Evolutionary conservation across 495 filamentous ascomycete species (phyloP).

Genomic region (Penicillium bovifimosum): DNA sequence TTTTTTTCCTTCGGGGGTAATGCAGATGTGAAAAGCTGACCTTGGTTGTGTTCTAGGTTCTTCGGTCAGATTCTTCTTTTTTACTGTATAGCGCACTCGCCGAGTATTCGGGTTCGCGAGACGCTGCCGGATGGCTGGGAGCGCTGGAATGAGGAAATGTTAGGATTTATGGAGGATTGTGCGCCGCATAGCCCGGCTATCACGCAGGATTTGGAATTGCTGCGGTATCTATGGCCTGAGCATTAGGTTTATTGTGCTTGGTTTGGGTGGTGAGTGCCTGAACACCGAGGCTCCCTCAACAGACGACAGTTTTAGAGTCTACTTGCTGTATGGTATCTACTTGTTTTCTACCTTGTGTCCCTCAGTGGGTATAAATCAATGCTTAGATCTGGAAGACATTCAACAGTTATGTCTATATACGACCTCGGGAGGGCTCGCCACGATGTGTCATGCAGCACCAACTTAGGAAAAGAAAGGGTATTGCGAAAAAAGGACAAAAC

Average conservation of each 20-base stretch:
- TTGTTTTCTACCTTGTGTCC: background rate
- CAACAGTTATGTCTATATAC: background rate
- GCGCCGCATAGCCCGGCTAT: conserved; percentile 39
- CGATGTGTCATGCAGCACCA: conserved; percentile 2
- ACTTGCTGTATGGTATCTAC: background rate
- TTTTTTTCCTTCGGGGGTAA: background rate
- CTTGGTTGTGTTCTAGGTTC: conserved; percentile 24
- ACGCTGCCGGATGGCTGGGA: conserved; percentile 42
- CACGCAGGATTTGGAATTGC: conserved; percentile 40
- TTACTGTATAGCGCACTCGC: conserved; percentile 42
- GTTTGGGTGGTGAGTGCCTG: background rate
- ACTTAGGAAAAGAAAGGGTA: conserved; percentile 11
- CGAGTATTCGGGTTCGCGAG: conserved; percentile 30
- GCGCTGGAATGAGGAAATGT: conserved; percentile 43
- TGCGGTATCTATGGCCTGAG: conserved; percentile 30
- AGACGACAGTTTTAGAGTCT: background rate
- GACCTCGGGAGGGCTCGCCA: background rate
- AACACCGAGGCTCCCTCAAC: too few relatives aligned
- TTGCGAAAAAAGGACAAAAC: conserved; percentile 10
- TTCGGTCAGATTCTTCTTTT: conserved; percentile 46
- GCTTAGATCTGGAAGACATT: background rate
- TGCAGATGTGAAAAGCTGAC: background rate
- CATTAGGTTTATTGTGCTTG: background rate
- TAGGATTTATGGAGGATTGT: conserved; percentile 40
- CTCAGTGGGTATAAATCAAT: background rate